A percentile compares a stretch with the other conserved stretches of the same genome.
These are phyloP conservation scores for Candida saitoana DNA, from an alignment of 805 yeast species.

Conservation along the genomic window DNA sequence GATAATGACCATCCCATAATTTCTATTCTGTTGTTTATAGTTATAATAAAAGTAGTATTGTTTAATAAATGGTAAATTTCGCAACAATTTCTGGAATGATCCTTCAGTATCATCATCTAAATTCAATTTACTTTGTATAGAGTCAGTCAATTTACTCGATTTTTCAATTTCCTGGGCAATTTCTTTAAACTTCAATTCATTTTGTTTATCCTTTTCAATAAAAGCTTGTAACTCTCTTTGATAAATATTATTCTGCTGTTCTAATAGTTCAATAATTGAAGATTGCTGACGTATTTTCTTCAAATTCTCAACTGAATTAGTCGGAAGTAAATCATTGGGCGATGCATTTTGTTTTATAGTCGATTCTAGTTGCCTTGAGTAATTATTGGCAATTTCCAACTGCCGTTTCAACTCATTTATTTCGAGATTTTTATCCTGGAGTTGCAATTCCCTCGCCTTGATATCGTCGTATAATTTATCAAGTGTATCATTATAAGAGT, in stretches of 20 bases:
- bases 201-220: conserved; percentile 10
- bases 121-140: conserved; percentile 14
- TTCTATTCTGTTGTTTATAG: conserved; percentile 21
- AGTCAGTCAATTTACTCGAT: conserved; percentile 21
- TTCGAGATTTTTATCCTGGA: not conserved
- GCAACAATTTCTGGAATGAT: conserved; percentile 14
- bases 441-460: not conserved
- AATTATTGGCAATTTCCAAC: conserved; percentile 13
- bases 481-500: not conserved
- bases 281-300: conserved; percentile 2
- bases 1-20: conserved; percentile 15
- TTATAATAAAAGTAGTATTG: conserved; percentile 24
- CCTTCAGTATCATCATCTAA: conserved; percentile 4
- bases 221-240: conserved; percentile 13
- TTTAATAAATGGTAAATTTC: conserved; percentile 26
- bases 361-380: conserved; percentile 15
- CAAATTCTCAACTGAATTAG: conserved; percentile 3
- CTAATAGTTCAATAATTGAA: not conserved
- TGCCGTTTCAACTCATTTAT: conserved; percentile 18
- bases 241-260: conserved; percentile 10
- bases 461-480: conserved; percentile 5
- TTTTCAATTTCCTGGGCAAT: conserved; percentile 9
- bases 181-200: conserved; percentile 12
- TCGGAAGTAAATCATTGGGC: not conserved
- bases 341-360: conserved; percentile 3